Base-by-base conservation (phyloP, 1,284 basidiomycete species). In the Sporisorium iseilematis-ciliati region DNA sequence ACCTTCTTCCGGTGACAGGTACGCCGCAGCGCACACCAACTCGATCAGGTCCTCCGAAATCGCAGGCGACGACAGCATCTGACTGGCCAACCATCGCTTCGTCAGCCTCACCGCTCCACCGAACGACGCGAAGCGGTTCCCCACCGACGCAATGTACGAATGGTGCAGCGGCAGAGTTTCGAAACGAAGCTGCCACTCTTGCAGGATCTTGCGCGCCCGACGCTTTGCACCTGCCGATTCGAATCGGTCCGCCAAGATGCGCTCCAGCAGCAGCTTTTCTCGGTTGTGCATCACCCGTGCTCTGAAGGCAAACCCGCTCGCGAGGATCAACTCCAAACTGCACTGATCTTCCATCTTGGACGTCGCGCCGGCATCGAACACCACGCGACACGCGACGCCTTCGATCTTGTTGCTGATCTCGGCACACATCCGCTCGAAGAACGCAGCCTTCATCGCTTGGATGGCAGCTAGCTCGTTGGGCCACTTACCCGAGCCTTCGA, bases 391-490 rank as follows among this genome's bases (percentile, higher is more conserved):
- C 8, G 55, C 87, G 3, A 93, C 88, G n/a, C 83, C 83, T 21
- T 64, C 56, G 40, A 82, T 62, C 58, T 76, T 75, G 54, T 57
- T 64, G 45, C 45, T 40, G n/a, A 84, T 64, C 21, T 76, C 65
- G n/a, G 57, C 54, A 26, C 79, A 78, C 50, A 84, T 75, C 40
- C 78, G 75, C 46, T 85, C 82, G 49, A 77, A 79, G 84, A 99
- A 92, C 0, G 96, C 96, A 2, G 97, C 88, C 86, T 99, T 99
- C 87, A 95, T 92, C 78, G 94, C 94, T 85, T 97, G 95, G 50
- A 98, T 92, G 0, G 95, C 94, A 18, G 88, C 89, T 1, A 99
- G 88, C 79, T 99, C 95, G 82, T 98, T 95, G 0, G 97, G 97
- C 97, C 97, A 99, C 75, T 90, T 90, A 0, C 92, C 91, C 0